These are phyloP conservation scores for Venturia nashicola DNA, from an alignment of 2,329 filamentous ascomycete genomes.

Conservation along the genomic window DNA sequence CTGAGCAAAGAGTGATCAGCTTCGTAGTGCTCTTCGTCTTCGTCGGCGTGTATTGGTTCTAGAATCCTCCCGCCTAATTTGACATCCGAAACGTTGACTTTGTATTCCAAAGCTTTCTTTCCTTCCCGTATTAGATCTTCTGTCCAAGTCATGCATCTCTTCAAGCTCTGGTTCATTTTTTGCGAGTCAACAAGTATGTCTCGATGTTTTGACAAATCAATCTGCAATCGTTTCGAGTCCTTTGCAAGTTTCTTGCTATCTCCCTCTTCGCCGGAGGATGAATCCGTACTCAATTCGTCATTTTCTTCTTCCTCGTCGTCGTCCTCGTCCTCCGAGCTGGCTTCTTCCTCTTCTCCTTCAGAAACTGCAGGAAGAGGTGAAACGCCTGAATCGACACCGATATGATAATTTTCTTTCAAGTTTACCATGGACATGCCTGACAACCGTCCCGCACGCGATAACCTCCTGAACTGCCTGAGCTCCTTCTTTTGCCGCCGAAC, in stretches of 20 bases:
- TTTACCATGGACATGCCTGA: constrained; percentile 13
- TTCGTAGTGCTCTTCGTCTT: constrained; percentile 1
- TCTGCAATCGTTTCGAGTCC: constrained; percentile 72
- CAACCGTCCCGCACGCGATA: constrained; percentile 58
- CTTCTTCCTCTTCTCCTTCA: constrained; percentile 17
- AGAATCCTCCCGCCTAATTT: constrained; percentile 72
- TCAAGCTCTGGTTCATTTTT: constrained; percentile 90
- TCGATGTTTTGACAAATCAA: constrained; percentile 80
- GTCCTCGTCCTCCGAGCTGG: constrained; percentile 18
- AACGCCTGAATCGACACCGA: constrained; percentile 26
- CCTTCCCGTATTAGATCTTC: constrained; percentile 85
- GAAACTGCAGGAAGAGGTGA: constrained; percentile 2
- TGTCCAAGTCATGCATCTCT: constrained; percentile 77
- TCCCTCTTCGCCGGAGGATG: constrained; percentile 25
- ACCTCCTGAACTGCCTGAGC: constrained; percentile 69
- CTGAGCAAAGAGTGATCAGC: constrained; percentile 3
- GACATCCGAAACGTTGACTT: constrained; percentile 60
- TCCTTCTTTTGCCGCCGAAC: constrained; percentile 85
- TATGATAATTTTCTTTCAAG: constrained; percentile 22
- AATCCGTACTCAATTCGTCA: constrained; percentile 29
- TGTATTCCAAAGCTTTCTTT: constrained; percentile 72
- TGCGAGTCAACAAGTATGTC: constrained; percentile 81
- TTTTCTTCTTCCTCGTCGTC: constrained; percentile 33
- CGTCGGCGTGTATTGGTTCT: constrained; percentile 19
- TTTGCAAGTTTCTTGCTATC: constrained; percentile 47